phyloP scores from a whole-genome alignment of 805 yeast species.

The Hanseniaspora mollemarum region DNA sequence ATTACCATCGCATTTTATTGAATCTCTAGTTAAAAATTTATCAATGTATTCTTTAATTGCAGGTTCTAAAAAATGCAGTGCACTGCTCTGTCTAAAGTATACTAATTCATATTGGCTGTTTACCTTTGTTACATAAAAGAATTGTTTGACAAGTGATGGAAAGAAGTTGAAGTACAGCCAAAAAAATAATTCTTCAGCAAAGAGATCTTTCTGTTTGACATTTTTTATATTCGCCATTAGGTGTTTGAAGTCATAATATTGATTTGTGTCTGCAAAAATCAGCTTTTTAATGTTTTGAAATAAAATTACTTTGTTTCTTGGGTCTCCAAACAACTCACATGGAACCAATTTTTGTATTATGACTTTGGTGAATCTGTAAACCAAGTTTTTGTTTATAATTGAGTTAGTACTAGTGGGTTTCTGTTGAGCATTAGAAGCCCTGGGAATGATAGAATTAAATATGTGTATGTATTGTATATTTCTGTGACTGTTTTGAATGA shows the following conservation, averaged over 20 bases:
- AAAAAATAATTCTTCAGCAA: not conserved
- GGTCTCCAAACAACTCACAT: not conserved
- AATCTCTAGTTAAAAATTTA: slow-evolving; percentile 28
- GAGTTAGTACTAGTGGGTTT: slow-evolving; percentile 11
- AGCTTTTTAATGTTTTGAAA: not conserved
- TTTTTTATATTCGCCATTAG: not conserved
- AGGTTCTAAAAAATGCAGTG: slow-evolving; percentile 38
- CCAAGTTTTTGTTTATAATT: not conserved
- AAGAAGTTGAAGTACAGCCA: slow-evolving; percentile 51
- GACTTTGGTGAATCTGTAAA: not conserved
- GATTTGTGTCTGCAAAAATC: not conserved
- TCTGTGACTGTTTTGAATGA: slow-evolving; percentile 15
- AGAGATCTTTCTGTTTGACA: not conserved
- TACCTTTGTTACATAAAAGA: slow-evolving; percentile 62
- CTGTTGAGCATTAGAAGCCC: slow-evolving; percentile 9
- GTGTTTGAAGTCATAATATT: not conserved
- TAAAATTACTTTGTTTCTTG: not conserved
- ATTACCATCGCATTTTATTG: not conserved
- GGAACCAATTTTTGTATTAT: not conserved
- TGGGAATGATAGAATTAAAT: slow-evolving; percentile 13
- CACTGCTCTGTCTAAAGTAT: slow-evolving; percentile 48
- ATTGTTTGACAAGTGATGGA: slow-evolving; percentile 37
- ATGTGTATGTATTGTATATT: slow-evolving; percentile 18
- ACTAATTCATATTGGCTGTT: slow-evolving; percentile 29
- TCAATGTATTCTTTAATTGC: slow-evolving; percentile 37